These are phyloP conservation scores for Backusella macrospora DNA, from an alignment of 192 early-diverging fungal genomes.

Conservation along the genomic window DNA sequence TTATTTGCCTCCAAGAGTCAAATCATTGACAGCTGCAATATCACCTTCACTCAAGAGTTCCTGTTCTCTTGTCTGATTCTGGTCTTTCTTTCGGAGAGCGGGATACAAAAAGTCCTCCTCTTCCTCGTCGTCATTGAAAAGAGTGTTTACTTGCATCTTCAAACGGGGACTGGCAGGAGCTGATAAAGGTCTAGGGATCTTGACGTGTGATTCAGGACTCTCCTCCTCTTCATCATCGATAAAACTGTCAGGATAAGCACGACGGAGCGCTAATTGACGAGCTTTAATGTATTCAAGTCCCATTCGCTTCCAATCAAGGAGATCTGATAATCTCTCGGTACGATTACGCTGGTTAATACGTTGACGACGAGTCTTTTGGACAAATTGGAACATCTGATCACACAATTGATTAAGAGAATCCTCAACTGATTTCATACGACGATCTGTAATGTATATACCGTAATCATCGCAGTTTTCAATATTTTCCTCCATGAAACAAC, in stretches of 20 bases:
- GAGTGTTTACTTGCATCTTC: slow-evolving; percentile 34
- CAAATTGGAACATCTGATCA: slow-evolving; percentile 90
- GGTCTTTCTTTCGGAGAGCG: slow-evolving; percentile 28
- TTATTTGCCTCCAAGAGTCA: slow-evolving; percentile 34
- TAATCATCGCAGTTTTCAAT: slow-evolving; percentile 91
- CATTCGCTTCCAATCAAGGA: slow-evolving; percentile 98
- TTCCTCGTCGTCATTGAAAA: slow-evolving; percentile 43
- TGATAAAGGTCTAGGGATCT: slow-evolving; percentile 87
- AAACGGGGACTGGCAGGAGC: slow-evolving; percentile 82
- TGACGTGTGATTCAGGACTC: slow-evolving; percentile 57
- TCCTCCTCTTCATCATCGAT: slow-evolving; percentile 69
- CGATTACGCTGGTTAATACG: slow-evolving; percentile 98
- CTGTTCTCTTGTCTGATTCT: slow-evolving; percentile 31
- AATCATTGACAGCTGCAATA: slow-evolving; percentile 38
- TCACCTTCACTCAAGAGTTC: slow-evolving; percentile 47
- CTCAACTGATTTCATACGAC: slow-evolving; percentile 87
- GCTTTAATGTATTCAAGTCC: slow-evolving; percentile 98
- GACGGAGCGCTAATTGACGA: slow-evolving; percentile 86
- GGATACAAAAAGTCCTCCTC: slow-evolving; percentile 46
- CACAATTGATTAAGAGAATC: slow-evolving; percentile 92
- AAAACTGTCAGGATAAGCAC: slow-evolving; percentile 89
- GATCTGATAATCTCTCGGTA: slow-evolving; percentile 91
- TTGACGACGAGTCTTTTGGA: slow-evolving; percentile 94
- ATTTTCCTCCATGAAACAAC: slow-evolving; percentile 97
- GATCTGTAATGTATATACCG: slow-evolving; percentile 97